phyloP scores from a whole-genome alignment of 169 alveolate species.

The Eimeria sp. region DNA sequence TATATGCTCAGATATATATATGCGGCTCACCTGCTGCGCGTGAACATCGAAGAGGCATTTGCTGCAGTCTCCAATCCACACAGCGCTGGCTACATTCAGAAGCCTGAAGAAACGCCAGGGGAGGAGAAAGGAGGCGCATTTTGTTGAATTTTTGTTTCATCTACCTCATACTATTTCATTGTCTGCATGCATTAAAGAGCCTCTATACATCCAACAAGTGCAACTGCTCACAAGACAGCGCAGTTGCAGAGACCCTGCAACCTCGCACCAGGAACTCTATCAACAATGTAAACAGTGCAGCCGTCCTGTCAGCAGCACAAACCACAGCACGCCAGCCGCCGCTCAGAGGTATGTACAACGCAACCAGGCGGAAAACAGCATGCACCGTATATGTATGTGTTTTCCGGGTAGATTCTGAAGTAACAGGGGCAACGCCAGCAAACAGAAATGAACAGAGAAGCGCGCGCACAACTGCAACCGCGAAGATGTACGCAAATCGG shows the following conservation, averaged over 20 bases:
- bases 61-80: slow-evolving; percentile 15
- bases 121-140: background rate
- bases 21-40: background rate
- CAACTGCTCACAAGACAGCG: background rate
- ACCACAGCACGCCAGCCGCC: background rate
- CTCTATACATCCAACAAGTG: background rate
- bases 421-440: background rate
- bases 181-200: background rate
- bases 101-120: background rate
- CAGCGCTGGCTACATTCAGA: slow-evolving; percentile 5
- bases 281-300: slow-evolving; percentile 1
- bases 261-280: background rate
- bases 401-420: background rate
- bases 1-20: background rate
- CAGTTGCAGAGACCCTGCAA: background rate
- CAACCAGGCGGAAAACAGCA: background rate
- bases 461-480: background rate
- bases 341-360: background rate
- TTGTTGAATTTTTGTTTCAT: background rate
- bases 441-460: background rate
- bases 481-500: background rate
- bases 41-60: slow-evolving; percentile 20
- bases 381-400: background rate
- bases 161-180: background rate
- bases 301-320: background rate